A percentile compares a stretch with the other conserved stretches of the same genome.
Evolutionary conservation across 2,329 filamentous ascomycete species (phyloP).

Genomic region (Phaeomoniella chlamydospora): DNA sequence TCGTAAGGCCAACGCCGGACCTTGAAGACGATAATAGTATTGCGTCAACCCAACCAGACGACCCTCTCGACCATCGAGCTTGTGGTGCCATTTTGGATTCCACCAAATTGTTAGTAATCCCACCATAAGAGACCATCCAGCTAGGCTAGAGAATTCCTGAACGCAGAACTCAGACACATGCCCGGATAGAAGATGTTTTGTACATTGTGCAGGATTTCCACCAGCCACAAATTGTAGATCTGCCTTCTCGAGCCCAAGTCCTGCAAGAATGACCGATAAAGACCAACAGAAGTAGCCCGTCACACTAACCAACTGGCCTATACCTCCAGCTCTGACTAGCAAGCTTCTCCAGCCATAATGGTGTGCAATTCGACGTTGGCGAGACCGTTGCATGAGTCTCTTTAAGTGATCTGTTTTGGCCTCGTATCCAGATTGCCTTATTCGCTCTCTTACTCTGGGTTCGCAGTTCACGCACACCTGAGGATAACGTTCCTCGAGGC

Average conservation of each 20-base stretch:
- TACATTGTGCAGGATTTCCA: too few species aligned
- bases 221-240: neutral
- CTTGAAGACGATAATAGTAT: slow-evolving; percentile 29
- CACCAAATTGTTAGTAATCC: slow-evolving; percentile 32
- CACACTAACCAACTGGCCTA: slow-evolving; percentile 27
- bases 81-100: slow-evolving; percentile 31
- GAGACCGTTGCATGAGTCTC: slow-evolving; percentile 55
- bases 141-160: slow-evolving; percentile 14
- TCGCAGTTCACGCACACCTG: slow-evolving; percentile 76
- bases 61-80: slow-evolving; percentile 24
- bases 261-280: slow-evolving; percentile 10
- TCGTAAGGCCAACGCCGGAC: slow-evolving; percentile 27
- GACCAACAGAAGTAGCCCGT: slow-evolving; percentile 28
- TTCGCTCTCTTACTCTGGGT: slow-evolving; percentile 53
- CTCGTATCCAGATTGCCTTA: slow-evolving; percentile 60
- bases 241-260: neutral
- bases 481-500: slow-evolving; percentile 71
- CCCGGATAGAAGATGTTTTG: slow-evolving; percentile 11
- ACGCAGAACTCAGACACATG: slow-evolving; percentile 9
- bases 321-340: slow-evolving; percentile 25
- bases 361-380: slow-evolving; percentile 19
- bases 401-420: slow-evolving; percentile 71
- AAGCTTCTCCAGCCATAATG: slow-evolving; percentile 28
- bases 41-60: slow-evolving; percentile 25
- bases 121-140: slow-evolving; percentile 22